phyloP scores from a whole-genome alignment of 2,329 filamentous ascomycete genomes.

The Fusarium sp. region DNA sequence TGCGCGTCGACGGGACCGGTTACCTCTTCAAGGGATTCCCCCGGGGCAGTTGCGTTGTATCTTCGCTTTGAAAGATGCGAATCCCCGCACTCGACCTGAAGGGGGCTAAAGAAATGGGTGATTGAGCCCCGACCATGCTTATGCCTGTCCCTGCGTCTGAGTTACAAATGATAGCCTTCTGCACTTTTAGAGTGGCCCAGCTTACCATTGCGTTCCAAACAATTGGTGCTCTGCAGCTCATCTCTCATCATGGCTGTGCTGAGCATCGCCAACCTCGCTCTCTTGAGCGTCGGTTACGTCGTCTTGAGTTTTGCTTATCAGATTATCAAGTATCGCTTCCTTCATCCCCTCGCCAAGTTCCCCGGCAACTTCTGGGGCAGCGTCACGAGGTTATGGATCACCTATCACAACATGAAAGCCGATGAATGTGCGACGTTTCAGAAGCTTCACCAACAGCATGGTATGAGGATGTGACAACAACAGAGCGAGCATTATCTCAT shows the following conservation, averaged over 20 bases:
- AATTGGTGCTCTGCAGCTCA: background rate
- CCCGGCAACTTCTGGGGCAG: conserved; percentile 35
- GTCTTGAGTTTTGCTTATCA: conserved; percentile 16
- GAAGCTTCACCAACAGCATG: conserved; percentile 29
- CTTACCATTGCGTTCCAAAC: background rate
- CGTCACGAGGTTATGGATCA: conserved; percentile 38
- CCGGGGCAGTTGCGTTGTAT: background rate
- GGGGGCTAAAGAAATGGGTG: background rate
- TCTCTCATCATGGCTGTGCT: conserved; percentile 19
- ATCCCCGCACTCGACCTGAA: background rate
- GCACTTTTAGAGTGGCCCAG: background rate
- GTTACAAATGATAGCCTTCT: background rate
- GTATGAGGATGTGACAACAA: background rate
- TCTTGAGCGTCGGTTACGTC: conserved; percentile 19
- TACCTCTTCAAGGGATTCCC: background rate
- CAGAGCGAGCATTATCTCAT: background rate
- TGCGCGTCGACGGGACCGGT: background rate
- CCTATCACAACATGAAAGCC: conserved; percentile 36
- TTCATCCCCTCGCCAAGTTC: conserved; percentile 31
- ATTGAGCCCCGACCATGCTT: background rate
- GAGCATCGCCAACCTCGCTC: conserved; percentile 10
- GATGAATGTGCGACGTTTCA: conserved; percentile 31
- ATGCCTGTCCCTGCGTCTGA: background rate
- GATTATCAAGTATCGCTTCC: conserved; percentile 29
- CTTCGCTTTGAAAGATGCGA: background rate